Conservation (phyloP, 306 rosid genomes). For the Corylus americana region DNA sequence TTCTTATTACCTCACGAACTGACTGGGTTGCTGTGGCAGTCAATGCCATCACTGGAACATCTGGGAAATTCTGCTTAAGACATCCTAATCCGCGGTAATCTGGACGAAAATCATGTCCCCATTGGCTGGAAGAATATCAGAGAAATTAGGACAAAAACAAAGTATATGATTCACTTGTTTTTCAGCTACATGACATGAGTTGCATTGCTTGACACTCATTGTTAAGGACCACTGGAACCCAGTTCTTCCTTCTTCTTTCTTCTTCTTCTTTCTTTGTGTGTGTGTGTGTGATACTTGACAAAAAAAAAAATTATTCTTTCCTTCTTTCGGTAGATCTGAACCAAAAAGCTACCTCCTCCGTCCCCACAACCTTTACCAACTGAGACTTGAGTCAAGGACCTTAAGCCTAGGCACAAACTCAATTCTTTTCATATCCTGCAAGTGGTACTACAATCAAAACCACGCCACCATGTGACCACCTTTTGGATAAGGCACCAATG, state of each 20-base stretch:
- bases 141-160: constrained; percentile 8
- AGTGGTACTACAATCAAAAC: constrained; percentile 13
- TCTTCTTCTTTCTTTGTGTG: no score
- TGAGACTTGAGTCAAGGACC: background rate
- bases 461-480: constrained; percentile 9
- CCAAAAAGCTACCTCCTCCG: background rate
- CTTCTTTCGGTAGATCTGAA: background rate
- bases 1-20: constrained; percentile 68
- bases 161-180: constrained; percentile 15
- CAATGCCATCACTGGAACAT: constrained; percentile 92
- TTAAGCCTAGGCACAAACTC: constrained; percentile 7
- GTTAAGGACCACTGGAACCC: background rate
- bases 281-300: no score
- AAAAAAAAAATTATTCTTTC: background rate
- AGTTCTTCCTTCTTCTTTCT: background rate
- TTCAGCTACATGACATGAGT: constrained; percentile 24
- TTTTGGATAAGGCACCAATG: background rate
- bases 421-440: constrained; percentile 17
- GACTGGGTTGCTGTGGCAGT: constrained; percentile 95
- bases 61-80: constrained; percentile 76
- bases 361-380: background rate
- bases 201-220: constrained; percentile 18
- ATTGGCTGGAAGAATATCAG: constrained; percentile 62
- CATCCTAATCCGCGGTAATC: constrained; percentile 88
- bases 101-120: constrained; percentile 99